phyloP scores from a whole-genome alignment of 805 yeast genomes.

The Metschnikowia arizonensis region DNA sequence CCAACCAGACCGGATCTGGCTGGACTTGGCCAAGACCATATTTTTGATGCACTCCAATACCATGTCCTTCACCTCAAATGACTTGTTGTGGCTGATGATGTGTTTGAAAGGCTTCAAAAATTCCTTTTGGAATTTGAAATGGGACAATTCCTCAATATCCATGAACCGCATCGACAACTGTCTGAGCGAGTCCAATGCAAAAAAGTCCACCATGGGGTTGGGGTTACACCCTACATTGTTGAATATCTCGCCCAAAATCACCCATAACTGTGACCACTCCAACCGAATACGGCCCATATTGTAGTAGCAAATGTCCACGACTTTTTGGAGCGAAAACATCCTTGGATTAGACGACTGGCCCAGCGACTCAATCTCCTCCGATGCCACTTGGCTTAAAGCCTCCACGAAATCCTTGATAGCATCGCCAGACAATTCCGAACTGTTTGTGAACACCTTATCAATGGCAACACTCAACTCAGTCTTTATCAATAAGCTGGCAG shows the following conservation, averaged over 20 bases:
- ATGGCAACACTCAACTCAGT: constrained; percentile 74
- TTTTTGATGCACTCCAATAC: constrained; percentile 85
- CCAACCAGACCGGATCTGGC: constrained; percentile 90
- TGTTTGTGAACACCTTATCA: constrained; percentile 83
- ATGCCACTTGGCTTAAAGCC: constrained; percentile 80
- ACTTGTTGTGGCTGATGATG: constrained; percentile 63
- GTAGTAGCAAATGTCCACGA: constrained; percentile 96
- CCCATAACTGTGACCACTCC: constrained; percentile 96
- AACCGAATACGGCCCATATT: constrained; percentile 94
- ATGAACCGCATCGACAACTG: constrained; percentile 90
- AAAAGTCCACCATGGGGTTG: constrained; percentile 72
- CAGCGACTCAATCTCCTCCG: constrained; percentile 87
- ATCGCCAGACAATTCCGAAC: constrained; percentile 71
- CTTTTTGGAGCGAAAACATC: constrained; percentile 87
- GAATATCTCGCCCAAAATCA: constrained; percentile 85
- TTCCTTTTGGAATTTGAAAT: constrained; percentile 93
- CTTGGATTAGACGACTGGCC: constrained; percentile 81
- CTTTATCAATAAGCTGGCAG: constrained; percentile 54
- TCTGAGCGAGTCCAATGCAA: constrained; percentile 90
- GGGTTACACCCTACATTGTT: constrained; percentile 78
- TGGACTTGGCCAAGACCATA: constrained; percentile 73
- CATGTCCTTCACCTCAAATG: constrained; percentile 76
- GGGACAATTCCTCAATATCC: constrained; percentile 89
- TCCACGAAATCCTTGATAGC: constrained; percentile 84
- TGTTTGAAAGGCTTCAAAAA: constrained; percentile 87